Conservation (phyloP, 2,329 filamentous ascomycete species). For the Trichoderma breve region DNA sequence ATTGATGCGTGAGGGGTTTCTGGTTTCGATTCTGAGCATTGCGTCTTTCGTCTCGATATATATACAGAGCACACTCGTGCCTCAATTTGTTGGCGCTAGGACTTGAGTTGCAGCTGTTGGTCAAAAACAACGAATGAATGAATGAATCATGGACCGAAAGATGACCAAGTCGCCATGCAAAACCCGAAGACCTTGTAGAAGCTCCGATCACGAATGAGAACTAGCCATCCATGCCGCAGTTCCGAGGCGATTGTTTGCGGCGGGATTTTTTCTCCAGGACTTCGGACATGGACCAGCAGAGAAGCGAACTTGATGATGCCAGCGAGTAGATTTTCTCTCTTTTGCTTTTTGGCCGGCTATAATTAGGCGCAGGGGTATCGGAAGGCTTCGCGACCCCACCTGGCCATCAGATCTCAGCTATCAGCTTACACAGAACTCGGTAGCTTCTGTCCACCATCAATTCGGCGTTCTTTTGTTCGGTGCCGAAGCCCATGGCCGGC, state of each 20-base stretch:
- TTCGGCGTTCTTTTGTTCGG: background rate
- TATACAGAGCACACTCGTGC: background rate
- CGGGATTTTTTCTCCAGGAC: background rate
- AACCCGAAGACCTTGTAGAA: slow-evolving; percentile 13
- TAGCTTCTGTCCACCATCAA: background rate
- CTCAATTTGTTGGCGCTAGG: background rate
- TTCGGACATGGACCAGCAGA: background rate
- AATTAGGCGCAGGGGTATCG: slow-evolving; percentile 13
- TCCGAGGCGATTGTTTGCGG: background rate
- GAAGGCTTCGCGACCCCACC: slow-evolving; percentile 6
- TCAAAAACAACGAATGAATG: background rate
- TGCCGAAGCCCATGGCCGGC: slow-evolving; percentile 5
- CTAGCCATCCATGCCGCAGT: background rate
- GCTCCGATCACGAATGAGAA: background rate
- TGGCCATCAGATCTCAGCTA: background rate
- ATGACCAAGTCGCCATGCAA: background rate
- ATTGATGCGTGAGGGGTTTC: background rate
- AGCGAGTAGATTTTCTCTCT: slow-evolving; percentile 1
- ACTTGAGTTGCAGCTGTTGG: background rate
- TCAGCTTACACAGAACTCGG: background rate
- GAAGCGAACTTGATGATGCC: slow-evolving; percentile 1
- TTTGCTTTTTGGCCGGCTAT: background rate
- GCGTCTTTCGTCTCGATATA: background rate
- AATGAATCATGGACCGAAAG: background rate
- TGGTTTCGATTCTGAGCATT: background rate